Percentiles rank a stretch among this genome's conserved stretches.
phyloP scores from a whole-genome alignment of 257 asterid genomes.

The Solanum sparsipilum region DNA sequence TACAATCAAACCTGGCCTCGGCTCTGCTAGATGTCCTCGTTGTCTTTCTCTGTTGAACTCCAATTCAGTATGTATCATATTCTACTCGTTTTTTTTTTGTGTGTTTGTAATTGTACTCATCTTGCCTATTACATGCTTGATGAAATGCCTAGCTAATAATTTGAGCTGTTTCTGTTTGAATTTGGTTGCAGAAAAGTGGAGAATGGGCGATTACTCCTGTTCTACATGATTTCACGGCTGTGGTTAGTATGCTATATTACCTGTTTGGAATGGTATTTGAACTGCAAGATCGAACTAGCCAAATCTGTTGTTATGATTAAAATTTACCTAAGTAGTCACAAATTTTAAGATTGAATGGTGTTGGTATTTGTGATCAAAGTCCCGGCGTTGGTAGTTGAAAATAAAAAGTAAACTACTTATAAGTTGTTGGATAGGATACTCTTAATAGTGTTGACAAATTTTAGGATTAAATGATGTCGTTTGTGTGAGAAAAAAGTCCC shows the following conservation, averaged over 20 bases:
- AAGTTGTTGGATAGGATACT: background rate
- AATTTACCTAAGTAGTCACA: background rate
- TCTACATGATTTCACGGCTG: constrained; percentile 59
- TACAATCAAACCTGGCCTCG: constrained; percentile 73
- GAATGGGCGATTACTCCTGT: constrained; percentile 62
- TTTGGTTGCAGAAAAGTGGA: constrained; percentile 23
- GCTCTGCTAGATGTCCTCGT: constrained; percentile 76
- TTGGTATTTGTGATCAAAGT: background rate
- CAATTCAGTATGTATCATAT: constrained; percentile 13
- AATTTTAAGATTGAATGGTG: background rate
- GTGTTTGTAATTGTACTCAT: background rate
- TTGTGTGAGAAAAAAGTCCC: background rate
- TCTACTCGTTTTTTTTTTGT: background rate
- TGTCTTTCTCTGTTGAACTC: constrained; percentile 57
- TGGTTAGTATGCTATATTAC: constrained; percentile 29
- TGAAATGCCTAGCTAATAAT: constrained; percentile 1
- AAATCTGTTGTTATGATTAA: background rate
- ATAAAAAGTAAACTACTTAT: background rate
- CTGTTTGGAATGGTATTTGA: background rate
- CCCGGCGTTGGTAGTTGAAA: background rate
- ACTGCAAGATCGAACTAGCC: background rate
- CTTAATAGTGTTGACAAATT: background rate
- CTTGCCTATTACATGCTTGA: constrained; percentile 7
- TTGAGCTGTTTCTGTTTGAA: background rate
- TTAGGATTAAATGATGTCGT: background rate